A percentile compares a stretch with the other conserved stretches of the same genome.
Conservation (phyloP, 768 basidiomycete genomes). For the Macrocybe gigantea region DNA sequence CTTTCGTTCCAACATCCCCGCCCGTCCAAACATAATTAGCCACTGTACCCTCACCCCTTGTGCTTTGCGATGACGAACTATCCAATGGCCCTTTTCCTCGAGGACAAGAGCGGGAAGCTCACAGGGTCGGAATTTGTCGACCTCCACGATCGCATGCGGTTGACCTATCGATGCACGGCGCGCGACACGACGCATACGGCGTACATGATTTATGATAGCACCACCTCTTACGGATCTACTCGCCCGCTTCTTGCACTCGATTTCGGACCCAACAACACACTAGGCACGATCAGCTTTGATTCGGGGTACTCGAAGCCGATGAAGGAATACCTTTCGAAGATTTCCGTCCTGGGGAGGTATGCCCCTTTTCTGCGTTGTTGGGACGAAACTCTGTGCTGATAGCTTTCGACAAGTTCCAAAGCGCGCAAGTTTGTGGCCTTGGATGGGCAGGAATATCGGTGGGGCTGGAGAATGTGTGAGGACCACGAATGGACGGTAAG, state of each 20-base stretch:
- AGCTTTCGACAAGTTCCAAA: conserved; percentile 26
- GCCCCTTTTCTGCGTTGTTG: conserved; percentile 3
- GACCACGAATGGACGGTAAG: conserved; percentile 65
- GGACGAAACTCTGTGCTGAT: not conserved
- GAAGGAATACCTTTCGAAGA: conserved; percentile 45
- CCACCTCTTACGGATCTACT: conserved; percentile 18
- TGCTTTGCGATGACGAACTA: conserved; percentile 31
- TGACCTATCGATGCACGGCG: conserved; percentile 43
- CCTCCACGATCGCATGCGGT: conserved; percentile 52
- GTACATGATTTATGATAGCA: conserved; percentile 49
- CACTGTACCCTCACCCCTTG: too few species aligned
- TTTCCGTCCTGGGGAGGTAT: conserved; percentile 37
- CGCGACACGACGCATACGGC: conserved; percentile 33
- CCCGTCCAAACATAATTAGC: too few species aligned
- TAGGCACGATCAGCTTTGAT: conserved; percentile 47
- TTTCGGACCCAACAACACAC: conserved; percentile 42
- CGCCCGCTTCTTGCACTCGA: conserved; percentile 41
- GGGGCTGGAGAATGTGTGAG: conserved; percentile 42
- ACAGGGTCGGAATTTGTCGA: conserved; percentile 56
- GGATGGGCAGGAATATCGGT: conserved; percentile 56
- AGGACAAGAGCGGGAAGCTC: conserved; percentile 53
- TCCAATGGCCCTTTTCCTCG: conserved; percentile 57
- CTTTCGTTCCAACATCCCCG: too few species aligned
- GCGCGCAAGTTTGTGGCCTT: conserved; percentile 50
- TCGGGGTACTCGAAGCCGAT: conserved; percentile 33